These are phyloP conservation scores for Phytophthora vignae DNA, from an alignment of 352 stramenopile species.

Conservation along the genomic window DNA sequence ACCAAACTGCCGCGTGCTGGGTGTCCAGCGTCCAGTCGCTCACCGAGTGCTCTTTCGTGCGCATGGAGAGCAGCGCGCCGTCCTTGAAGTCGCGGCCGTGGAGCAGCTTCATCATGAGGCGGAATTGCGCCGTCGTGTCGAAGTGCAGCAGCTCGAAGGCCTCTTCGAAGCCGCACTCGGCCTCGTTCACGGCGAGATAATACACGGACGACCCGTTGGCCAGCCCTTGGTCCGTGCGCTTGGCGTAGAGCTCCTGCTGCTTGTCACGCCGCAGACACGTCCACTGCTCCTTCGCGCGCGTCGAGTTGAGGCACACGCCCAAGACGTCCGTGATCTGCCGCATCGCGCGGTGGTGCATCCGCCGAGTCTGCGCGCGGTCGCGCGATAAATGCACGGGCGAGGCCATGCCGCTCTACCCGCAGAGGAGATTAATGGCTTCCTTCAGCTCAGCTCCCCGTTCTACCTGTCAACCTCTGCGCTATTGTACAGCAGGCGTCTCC, in stretches of 20 bases:
- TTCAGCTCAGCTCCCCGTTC: too few relatives aligned
- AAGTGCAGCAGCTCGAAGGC: slow-evolving; percentile 64
- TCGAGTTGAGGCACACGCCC: slow-evolving; percentile 60
- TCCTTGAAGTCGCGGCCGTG: slow-evolving; percentile 68
- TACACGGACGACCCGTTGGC: slow-evolving; percentile 46
- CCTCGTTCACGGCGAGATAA: slow-evolving; percentile 70
- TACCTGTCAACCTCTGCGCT: too few relatives aligned
- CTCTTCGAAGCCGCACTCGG: slow-evolving; percentile 66
- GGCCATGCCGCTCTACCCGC: slow-evolving; percentile 25
- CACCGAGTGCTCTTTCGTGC: slow-evolving; percentile 42
- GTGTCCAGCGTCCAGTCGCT: slow-evolving; percentile 49
- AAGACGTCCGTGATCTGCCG: slow-evolving; percentile 70
- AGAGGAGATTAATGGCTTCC: too few relatives aligned
- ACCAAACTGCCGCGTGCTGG: slow-evolving; percentile 71
- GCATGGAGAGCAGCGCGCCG: slow-evolving; percentile 52
- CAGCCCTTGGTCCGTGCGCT: slow-evolving; percentile 37
- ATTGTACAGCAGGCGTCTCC: too few relatives aligned
- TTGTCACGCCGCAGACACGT: slow-evolving; percentile 58
- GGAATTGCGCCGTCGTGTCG: slow-evolving; percentile 63
- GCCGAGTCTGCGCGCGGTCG: slow-evolving; percentile 55
- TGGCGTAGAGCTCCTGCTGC: slow-evolving; percentile 65
- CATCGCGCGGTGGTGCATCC: slow-evolving; percentile 72
- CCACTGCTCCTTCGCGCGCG: slow-evolving; percentile 65
- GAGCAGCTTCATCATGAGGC: slow-evolving; percentile 68
- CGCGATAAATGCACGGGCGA: slow-evolving; percentile 52